Evolutionary conservation across 2,329 filamentous ascomycete species (phyloP), one percentile per base, ranked within the genome.

Genomic region (Neocucurbitaria cava): DNA sequence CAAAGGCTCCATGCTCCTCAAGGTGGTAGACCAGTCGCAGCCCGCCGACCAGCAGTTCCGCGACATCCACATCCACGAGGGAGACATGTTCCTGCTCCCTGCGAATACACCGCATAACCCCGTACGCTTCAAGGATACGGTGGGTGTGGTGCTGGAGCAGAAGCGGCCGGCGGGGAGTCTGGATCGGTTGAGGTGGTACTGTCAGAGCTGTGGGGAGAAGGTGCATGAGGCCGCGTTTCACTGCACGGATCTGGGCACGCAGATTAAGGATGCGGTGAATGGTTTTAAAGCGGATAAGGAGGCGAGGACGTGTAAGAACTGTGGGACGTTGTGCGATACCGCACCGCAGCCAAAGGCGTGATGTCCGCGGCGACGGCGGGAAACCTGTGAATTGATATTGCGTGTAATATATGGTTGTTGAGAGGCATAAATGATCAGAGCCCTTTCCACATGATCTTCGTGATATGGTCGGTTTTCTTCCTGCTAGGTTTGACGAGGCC

Each of bases 21-120:
- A 96, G 75, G 90, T 95, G 15, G 90, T 97, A 60, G 92, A 97
- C 71, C 6, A 42, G 3, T 50, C 55, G 0, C 46, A 45, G 3
- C 59, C 61, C 1, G n/a, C 55, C 7, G 77, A 77, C 5, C 54
- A 80, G 69, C 55, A 79, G 43, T 96, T 96, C 78, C 85, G 87
- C 62, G 94, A 98, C 77, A 86, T 98, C 61, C 83, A 92, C 71
- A 96, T 98, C 79, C 85, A 88, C 69, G 92, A 98, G 79, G 94
- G 94, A 61, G 92, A 95, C 65, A 90, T 98, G 85, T 98, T 96
- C 77, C 82, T 98, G 4, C 85, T 99, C 1, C 94, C 94, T 0
- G 85, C 88, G n/a, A 93, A 96, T 77, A 95, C 90, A n/a, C 94
- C 94, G 23, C 94, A 98, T 79, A 97, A 96, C 76, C 94, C 95